These are phyloP conservation scores for Clitopilus hobsonii DNA, from an alignment of 768 basidiomycete genomes.

Conservation along the genomic window DNA sequence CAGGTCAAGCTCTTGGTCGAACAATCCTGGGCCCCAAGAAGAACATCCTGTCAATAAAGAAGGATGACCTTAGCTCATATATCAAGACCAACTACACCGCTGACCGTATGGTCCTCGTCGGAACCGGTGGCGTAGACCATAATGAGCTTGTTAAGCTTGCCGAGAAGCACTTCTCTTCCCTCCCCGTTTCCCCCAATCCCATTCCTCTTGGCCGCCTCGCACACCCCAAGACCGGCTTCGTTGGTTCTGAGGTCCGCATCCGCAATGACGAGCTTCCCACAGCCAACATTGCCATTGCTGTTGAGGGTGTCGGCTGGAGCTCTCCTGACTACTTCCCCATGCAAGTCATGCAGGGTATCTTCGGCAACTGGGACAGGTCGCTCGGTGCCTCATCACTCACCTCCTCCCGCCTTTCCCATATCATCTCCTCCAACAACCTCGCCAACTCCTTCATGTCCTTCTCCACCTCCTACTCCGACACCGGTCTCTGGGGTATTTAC, in stretches of 20 bases:
- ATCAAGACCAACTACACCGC: slow-evolving; percentile 98
- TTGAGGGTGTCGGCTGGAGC: slow-evolving; percentile 97
- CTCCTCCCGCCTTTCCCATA: slow-evolving; percentile 87
- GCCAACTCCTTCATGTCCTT: slow-evolving; percentile 99
- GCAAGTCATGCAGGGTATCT: slow-evolving; percentile 96
- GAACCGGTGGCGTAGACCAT: slow-evolving; percentile 94
- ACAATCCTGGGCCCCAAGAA: slow-evolving; percentile 96
- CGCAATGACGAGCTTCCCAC: slow-evolving; percentile 89
- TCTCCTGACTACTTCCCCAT: slow-evolving; percentile 99
- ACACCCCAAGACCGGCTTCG: slow-evolving; percentile 74
- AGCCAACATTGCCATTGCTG: slow-evolving; percentile 92
- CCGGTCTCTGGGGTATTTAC: slow-evolving; percentile 99
- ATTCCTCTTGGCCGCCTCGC: slow-evolving; percentile 81
- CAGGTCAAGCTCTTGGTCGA: slow-evolving; percentile 92
- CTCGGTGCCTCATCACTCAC: slow-evolving; percentile 87
- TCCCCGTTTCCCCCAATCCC: slow-evolving; percentile 85
- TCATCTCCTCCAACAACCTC: slow-evolving; percentile 89
- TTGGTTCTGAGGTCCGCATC: slow-evolving; percentile 93
- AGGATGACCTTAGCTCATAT: slow-evolving; percentile 83
- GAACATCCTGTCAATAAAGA: slow-evolving; percentile 94
- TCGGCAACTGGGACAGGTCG: slow-evolving; percentile 99
- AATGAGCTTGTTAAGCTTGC: slow-evolving; percentile 90
- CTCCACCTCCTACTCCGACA: slow-evolving; percentile 98
- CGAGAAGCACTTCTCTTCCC: slow-evolving; percentile 85
- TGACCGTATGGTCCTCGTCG: slow-evolving; percentile 98